Evolutionary conservation across 2,329 filamentous ascomycete genomes (phyloP).

Genomic region (Claviceps sp.): DNA sequence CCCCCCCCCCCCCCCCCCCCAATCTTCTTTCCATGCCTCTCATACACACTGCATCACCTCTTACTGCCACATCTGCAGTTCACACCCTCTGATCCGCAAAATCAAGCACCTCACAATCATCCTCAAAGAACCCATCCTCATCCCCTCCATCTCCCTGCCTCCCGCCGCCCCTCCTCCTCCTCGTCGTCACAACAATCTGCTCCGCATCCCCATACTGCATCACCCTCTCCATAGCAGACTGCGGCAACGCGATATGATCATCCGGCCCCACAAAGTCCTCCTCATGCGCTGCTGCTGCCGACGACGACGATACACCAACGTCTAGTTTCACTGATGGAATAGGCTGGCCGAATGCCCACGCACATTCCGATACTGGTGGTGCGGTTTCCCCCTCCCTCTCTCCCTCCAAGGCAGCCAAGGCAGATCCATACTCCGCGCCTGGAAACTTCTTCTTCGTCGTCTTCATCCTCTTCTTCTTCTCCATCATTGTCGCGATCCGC

Average conservation of each 20-base stretch:
- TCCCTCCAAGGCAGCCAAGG: not conserved
- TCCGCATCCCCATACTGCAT: conserved; percentile 51
- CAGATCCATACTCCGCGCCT: not conserved
- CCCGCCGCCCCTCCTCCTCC: conserved; percentile 50
- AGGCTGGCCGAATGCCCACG: conserved; percentile 49
- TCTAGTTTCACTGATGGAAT: conserved; percentile 39
- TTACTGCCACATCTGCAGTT: not conserved
- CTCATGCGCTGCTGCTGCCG: conserved; percentile 20
- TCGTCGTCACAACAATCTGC: conserved; percentile 71
- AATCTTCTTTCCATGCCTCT: too few species aligned
- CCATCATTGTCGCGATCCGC: conserved; percentile 13
- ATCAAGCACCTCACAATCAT: conserved; percentile 83
- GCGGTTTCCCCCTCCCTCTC: conserved; percentile 1
- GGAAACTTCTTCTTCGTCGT: conserved; percentile 15
- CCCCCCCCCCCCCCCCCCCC: too few species aligned
- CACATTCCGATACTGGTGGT: conserved; percentile 5
- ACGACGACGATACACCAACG: conserved; percentile 24
- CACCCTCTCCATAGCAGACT: conserved; percentile 51
- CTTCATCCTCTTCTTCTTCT: conserved; percentile 23
- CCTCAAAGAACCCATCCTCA: conserved; percentile 77
- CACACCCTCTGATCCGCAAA: conserved; percentile 62
- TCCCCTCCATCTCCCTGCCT: conserved; percentile 39
- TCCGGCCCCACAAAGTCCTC: conserved; percentile 39
- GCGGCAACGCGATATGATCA: conserved; percentile 45
- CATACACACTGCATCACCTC: too few species aligned